These are phyloP conservation scores for Solanum chiquidenum DNA, from an alignment of 257 asterid genomes.

Conservation along the genomic window DNA sequence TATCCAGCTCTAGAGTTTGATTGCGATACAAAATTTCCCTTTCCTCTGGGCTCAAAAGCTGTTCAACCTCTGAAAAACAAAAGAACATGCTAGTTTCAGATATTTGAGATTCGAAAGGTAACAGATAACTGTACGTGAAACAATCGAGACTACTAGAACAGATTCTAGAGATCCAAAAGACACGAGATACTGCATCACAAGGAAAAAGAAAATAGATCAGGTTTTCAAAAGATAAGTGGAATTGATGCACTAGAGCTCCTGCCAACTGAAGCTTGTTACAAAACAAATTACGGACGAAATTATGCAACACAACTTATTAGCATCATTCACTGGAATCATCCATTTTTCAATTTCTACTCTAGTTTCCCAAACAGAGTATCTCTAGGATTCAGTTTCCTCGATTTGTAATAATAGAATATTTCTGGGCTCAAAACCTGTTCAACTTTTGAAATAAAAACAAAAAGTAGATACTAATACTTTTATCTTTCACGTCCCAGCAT, in stretches of 20 bases:
- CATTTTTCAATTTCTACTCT: not conserved
- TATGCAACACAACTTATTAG: not conserved
- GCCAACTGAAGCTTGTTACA: not conserved
- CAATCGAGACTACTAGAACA: not conserved
- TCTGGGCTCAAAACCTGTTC: not conserved
- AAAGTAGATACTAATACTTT: not conserved
- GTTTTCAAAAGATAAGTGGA: not conserved
- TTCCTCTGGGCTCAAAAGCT: conserved; percentile 66
- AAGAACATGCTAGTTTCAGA: not conserved
- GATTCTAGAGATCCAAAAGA: not conserved
- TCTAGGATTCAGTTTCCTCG: not conserved
- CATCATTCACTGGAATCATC: not conserved
- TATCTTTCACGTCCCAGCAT: not conserved
- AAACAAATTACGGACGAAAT: not conserved
- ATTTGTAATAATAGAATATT: not conserved
- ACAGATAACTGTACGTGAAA: not conserved
- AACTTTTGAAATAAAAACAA: not conserved
- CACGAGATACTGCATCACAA: not conserved
- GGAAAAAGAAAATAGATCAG: not conserved
- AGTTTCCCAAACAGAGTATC: not conserved
- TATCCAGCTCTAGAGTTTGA: conserved; percentile 37
- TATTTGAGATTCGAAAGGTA: not conserved
- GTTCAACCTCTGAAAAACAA: conserved; percentile 57
- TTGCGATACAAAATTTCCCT: conserved; percentile 57
- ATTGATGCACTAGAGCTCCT: not conserved